A percentile compares a stretch with the other conserved stretches of the same genome.
Conservation (phyloP, 23 red algal genomes). For the Agarophyton chilense region DNA sequence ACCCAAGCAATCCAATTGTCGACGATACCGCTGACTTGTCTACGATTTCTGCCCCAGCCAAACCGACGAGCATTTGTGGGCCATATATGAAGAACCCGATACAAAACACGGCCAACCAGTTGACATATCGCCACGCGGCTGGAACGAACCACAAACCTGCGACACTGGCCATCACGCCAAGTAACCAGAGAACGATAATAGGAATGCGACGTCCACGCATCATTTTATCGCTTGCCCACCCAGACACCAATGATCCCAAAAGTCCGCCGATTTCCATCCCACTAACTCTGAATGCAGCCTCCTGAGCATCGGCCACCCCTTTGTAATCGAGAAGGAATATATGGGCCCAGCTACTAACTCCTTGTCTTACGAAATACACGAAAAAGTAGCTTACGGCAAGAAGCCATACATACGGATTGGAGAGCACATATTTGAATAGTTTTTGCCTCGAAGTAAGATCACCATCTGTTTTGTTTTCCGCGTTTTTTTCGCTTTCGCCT, state of each 20-base stretch:
- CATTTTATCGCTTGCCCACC: constrained; percentile 94
- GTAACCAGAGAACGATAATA: constrained; percentile 93
- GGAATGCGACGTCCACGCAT: constrained; percentile 98
- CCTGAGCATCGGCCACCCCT: constrained; percentile 92
- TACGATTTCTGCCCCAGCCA: constrained; percentile 96
- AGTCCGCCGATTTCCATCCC: constrained; percentile 99
- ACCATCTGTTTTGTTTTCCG: neutral
- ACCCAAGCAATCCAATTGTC: constrained; percentile 97
- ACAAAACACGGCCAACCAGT: constrained; percentile 85
- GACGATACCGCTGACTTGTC: constrained; percentile 86
- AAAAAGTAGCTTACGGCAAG: constrained; percentile 98
- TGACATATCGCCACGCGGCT: constrained; percentile 80
- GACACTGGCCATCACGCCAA: constrained; percentile 90
- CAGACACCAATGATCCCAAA: constrained; percentile 89
- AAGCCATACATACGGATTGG: constrained; percentile 98
- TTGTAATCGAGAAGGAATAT: constrained; percentile 96
- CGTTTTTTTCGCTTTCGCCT: neutral
- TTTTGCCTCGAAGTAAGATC: constrained; percentile 64
- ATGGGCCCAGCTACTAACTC: constrained; percentile 94
- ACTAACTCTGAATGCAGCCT: constrained; percentile 96
- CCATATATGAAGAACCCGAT: constrained; percentile 99
- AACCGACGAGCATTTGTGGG: constrained; percentile 99
- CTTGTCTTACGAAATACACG: constrained; percentile 98
- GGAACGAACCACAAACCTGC: constrained; percentile 83
- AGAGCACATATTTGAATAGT: constrained; percentile 87